Percentiles rank a stretch among this genome's conserved stretches.
These are phyloP conservation scores for Caulochytrium protostelioides DNA, from an alignment of 371 early-diverging fungal species.

Conservation along the genomic window DNA sequence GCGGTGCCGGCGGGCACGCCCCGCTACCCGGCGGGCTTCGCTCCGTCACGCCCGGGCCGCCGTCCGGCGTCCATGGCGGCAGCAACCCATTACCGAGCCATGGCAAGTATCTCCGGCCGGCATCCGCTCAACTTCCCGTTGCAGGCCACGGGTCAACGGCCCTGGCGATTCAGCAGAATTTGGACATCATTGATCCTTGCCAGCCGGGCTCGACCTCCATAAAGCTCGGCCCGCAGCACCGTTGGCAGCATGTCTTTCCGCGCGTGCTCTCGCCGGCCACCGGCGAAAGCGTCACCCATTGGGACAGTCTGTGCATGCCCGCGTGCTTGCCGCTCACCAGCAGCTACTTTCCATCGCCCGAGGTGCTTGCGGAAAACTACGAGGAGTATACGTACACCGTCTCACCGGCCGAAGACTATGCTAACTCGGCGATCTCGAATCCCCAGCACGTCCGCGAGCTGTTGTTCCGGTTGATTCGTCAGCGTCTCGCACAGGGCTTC, in stretches of 20 bases:
- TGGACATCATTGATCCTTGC: conserved; percentile 55
- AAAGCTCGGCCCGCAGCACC: too few relatives aligned
- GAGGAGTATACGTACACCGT: conserved; percentile 60
- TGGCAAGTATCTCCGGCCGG: too few relatives aligned
- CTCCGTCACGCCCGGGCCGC: too few relatives aligned
- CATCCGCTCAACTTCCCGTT: too few relatives aligned
- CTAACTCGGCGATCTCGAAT: conserved; percentile 27
- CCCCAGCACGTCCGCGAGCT: conserved; percentile 28
- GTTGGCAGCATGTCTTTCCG: conserved; percentile 69
- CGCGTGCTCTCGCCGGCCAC: conserved; percentile 18
- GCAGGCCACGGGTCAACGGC: too few relatives aligned
- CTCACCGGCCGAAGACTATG: conserved; percentile 41
- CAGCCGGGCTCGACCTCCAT: too few relatives aligned
- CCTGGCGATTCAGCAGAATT: too few relatives aligned
- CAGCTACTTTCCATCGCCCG: conserved; percentile 56
- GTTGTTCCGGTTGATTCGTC: conserved; percentile 64
- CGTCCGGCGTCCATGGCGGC: too few relatives aligned
- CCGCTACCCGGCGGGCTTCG: too few relatives aligned
- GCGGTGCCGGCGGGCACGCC: too few relatives aligned
- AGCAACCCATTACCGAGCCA: too few relatives aligned
- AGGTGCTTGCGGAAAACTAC: conserved; percentile 44
- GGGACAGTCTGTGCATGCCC: conserved; percentile 72
- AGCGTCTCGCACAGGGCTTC: conserved; percentile 80
- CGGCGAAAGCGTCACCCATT: conserved; percentile 15
- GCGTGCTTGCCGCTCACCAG: conserved; percentile 85